Evolutionary conservation across 331 rosid species (phyloP).

Genomic region (Malus hybrid): DNA sequence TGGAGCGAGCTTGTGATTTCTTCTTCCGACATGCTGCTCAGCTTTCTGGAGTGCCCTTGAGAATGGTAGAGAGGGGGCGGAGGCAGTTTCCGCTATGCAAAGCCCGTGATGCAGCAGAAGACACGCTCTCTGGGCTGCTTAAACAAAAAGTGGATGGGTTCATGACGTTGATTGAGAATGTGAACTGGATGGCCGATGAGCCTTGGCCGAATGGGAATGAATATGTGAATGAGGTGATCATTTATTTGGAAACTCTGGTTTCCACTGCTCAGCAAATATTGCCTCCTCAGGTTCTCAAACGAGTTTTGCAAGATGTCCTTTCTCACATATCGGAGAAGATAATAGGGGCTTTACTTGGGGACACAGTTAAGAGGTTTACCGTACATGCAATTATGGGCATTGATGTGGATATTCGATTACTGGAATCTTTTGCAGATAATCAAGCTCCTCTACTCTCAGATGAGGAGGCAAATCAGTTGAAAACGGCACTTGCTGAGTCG

Average conservation of each 20-base stretch:
- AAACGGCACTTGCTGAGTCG: conserved; percentile 59
- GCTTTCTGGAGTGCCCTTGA: conserved; percentile 84
- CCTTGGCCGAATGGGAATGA: conserved; percentile 69
- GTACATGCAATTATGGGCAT: conserved; percentile 61
- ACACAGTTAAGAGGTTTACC: conserved; percentile 73
- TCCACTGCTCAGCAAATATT: conserved; percentile 91
- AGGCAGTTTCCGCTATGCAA: conserved; percentile 71
- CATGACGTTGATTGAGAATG: conserved; percentile 37
- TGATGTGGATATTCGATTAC: conserved; percentile 66
- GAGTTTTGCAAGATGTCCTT: conserved; percentile 77
- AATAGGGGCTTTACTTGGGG: conserved; percentile 65
- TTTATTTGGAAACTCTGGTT: conserved; percentile 87
- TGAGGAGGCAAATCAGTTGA: conserved; percentile 70
- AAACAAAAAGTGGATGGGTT: conserved; percentile 82
- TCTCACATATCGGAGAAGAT: conserved; percentile 81
- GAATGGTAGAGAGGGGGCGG: conserved; percentile 93
- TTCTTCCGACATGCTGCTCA: conserved; percentile 96
- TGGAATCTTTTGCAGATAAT: conserved; percentile 86
- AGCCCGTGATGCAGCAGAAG: conserved; percentile 94
- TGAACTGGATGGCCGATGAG: conserved; percentile 86
- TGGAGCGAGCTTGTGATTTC: conserved; percentile 95
- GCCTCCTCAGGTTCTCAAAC: conserved; percentile 76
- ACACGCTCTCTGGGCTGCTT: conserved; percentile 59
- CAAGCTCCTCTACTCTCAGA: conserved; percentile 65
- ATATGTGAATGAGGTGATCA: conserved; percentile 80